Conservation (phyloP, 2,329 filamentous ascomycete species). For the Curvularia spicifera region DNA sequence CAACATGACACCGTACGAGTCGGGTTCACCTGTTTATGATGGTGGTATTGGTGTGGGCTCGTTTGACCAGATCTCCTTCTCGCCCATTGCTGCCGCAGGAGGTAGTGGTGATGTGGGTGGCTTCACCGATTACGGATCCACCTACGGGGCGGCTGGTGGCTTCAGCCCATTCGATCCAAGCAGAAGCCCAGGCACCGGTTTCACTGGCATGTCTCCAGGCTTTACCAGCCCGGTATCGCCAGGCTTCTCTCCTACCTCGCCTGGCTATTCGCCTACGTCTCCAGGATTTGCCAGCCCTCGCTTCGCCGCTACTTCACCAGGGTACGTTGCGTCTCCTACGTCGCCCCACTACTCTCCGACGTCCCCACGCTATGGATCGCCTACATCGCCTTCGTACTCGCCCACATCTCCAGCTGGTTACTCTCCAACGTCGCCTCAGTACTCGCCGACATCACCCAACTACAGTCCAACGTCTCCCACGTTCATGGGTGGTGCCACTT, state of each 20-base stretch:
- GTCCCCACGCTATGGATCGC: conserved; percentile 57
- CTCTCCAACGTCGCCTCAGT: conserved; percentile 58
- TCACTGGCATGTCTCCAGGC: conserved; percentile 48
- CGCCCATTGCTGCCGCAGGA: conserved; percentile 75
- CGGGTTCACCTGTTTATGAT: conserved; percentile 68
- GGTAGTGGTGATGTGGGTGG: conserved; percentile 60
- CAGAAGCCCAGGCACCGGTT: conserved; percentile 69
- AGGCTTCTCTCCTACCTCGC: conserved; percentile 54
- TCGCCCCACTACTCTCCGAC: conserved; percentile 68
- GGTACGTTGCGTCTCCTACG: conserved; percentile 58
- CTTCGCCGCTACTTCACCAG: conserved; percentile 60
- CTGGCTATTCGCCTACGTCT: conserved; percentile 68
- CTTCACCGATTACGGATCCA: conserved; percentile 68
- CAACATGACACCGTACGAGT: conserved; percentile 91
- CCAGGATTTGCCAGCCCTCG: conserved; percentile 65
- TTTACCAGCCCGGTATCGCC: conserved; percentile 49
- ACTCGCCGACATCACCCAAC: conserved; percentile 54
- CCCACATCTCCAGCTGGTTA: conserved; percentile 60
- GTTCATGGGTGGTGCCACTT: conserved; percentile 38
- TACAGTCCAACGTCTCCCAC: conserved; percentile 57
- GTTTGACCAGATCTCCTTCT: conserved; percentile 65
- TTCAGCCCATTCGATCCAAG: conserved; percentile 71
- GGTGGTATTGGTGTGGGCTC: conserved; percentile 66
- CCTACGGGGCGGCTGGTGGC: conserved; percentile 66
- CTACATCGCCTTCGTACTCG: conserved; percentile 64